Base-by-base conservation (phyloP, 257 asterid species). In the Ocimum tenuiflorum region DNA sequence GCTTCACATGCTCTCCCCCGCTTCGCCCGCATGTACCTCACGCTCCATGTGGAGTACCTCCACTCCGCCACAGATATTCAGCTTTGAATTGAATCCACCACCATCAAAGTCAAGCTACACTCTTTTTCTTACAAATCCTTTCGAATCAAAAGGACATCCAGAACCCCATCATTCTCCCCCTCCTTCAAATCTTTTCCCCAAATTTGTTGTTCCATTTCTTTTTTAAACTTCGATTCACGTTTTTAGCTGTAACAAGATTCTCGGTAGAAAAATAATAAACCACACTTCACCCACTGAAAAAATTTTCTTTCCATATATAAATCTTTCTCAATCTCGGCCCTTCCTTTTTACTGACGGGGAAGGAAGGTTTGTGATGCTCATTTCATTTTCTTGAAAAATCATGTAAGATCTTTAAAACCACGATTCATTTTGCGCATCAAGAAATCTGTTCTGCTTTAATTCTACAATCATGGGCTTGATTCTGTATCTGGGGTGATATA, bases 281-380 rank as follows among this genome's bases (percentile, higher is more conserved):
- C 81, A 72, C 73, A 58, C 46, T 64, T n/a, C 52, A 27, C 62
- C 76, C 82, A 77, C 78, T 77, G 80, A 69, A 17, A 73, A 48
- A 29, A 15, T 8, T 13, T 22, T 35, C 36, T 24, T 45, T 22
- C 81, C 62, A 20, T 68, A 46, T 64, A 1, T 20, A 67, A 69
- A 29, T 67, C 50, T 54, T 31, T 68, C 76, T 55, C 73, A 58
- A 74, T 68, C 41, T 73, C 47, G 47, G 47, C 54, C 24, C 63
- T 57, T n/a, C n/a, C n/a, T n/a, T n/a, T n/a, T n/a, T n/a, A 4
- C 4, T 27, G 31, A 27, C 4, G 31, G 3, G 31, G 4, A 27
- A 27, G 31, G 31, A 27, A 27, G 4, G 3, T 48, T 45, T 46
- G 31, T 4, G 7, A 20, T 53, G 5, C 18, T 19, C 36, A 13